phyloP scores from a whole-genome alignment of 2,329 filamentous ascomycete genomes.

The Stagonosporopsis cucurbitacearum region DNA sequence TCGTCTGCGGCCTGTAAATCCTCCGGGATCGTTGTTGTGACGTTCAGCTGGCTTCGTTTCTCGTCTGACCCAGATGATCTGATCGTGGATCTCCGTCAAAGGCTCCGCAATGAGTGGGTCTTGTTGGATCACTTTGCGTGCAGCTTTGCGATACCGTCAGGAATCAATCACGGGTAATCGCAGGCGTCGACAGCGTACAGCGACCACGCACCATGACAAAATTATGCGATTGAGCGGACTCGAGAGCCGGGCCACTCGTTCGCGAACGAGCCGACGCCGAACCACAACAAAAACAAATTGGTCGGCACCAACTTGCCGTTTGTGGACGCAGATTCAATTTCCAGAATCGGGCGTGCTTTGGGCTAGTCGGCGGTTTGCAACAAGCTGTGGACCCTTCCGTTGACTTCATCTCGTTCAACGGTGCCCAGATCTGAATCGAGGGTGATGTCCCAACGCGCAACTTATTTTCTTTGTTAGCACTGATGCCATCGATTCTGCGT shows the following conservation, averaged over 20 bases:
- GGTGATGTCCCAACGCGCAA: background rate
- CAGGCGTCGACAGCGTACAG: background rate
- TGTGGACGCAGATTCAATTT: slow-evolving; percentile 4
- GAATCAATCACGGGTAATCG: background rate
- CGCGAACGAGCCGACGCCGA: slow-evolving; percentile 5
- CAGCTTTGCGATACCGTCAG: background rate
- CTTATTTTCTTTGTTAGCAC: background rate
- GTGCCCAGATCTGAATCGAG: background rate
- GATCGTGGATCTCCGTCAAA: background rate
- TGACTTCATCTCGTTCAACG: slow-evolving; percentile 7
- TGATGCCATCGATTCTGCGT: no score
- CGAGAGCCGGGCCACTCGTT: slow-evolving; percentile 9
- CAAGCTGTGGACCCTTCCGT: slow-evolving; percentile 6
- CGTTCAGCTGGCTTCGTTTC: slow-evolving; percentile 11
- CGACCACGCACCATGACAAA: background rate
- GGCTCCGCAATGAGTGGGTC: background rate
- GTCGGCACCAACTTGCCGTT: background rate
- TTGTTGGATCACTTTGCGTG: background rate
- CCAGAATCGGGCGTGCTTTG: background rate
- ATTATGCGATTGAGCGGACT: background rate
- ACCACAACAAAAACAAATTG: slow-evolving; percentile 4
- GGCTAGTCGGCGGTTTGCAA: slow-evolving; percentile 8
- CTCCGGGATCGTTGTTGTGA: slow-evolving; percentile 13
- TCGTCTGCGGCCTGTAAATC: slow-evolving; percentile 8
- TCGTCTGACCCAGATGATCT: slow-evolving; percentile 4